Evolutionary conservation across 2,329 filamentous ascomycete species (phyloP).

Genomic region (Fusarium drepaniforme): DNA sequence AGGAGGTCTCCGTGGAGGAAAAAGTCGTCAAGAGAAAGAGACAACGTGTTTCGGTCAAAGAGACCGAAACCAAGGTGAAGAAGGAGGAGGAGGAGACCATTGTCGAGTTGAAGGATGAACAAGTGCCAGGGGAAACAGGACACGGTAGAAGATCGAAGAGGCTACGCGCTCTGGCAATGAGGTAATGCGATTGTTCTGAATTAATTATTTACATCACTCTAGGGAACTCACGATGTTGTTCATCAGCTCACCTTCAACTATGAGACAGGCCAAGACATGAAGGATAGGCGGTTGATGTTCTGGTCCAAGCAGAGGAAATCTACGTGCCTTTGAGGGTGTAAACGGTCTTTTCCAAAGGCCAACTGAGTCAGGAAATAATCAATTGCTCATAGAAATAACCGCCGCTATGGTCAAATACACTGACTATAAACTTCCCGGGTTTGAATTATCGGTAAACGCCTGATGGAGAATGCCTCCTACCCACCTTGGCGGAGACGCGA

Average conservation of each 20-base stretch:
- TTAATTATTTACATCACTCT: background rate
- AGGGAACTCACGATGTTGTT: background rate
- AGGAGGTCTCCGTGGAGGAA: slow-evolving; percentile 41
- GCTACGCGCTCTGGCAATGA: slow-evolving; percentile 38
- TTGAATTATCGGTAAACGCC: background rate
- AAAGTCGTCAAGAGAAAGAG: slow-evolving; percentile 42
- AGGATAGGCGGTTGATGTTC: background rate
- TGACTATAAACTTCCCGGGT: background rate
- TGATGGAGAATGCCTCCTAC: background rate
- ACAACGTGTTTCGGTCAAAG: slow-evolving; percentile 31
- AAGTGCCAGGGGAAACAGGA: slow-evolving; percentile 17
- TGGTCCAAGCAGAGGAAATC: background rate
- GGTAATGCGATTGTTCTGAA: background rate
- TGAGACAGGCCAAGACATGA: background rate
- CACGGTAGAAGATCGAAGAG: slow-evolving; percentile 44
- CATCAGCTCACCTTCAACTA: background rate
- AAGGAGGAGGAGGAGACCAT: slow-evolving; percentile 31
- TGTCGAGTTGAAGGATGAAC: slow-evolving; percentile 25
- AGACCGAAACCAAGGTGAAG: slow-evolving; percentile 30
- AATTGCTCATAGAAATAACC: background rate
- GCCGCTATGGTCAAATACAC: background rate
- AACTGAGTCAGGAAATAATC: background rate
- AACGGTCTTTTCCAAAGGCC: background rate
- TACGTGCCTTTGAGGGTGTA: background rate
- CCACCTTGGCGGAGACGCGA: background rate